phyloP scores from a whole-genome alignment of 352 stramenopile species.

The Pseudoperonospora humuli region DNA sequence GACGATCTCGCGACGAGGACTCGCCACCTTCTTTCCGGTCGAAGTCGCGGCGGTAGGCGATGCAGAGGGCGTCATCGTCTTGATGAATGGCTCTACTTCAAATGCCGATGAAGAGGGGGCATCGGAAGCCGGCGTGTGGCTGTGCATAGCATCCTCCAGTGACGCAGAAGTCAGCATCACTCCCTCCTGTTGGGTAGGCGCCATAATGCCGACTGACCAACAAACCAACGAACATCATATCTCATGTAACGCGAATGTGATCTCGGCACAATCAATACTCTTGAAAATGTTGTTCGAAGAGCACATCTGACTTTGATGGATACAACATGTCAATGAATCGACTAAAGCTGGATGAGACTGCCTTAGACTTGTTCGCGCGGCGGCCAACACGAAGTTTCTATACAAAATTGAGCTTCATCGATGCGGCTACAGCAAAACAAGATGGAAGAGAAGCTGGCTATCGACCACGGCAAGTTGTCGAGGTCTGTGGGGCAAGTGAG shows the following conservation, averaged over 20 bases:
- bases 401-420: slow-evolving; percentile 47
- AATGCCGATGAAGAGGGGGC: not conserved
- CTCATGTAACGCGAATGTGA: slow-evolving; percentile 7
- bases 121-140: slow-evolving; percentile 1
- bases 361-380: slow-evolving; percentile 66
- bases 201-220: slow-evolving; percentile 27
- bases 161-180: slow-evolving; percentile 8
- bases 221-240: not conserved
- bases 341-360: slow-evolving; percentile 46
- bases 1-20: slow-evolving; percentile 1
- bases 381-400: slow-evolving; percentile 40
- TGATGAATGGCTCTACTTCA: not conserved
- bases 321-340: too few species aligned
- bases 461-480: slow-evolving; percentile 50
- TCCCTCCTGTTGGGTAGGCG: slow-evolving; percentile 20
- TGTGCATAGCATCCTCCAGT: slow-evolving; percentile 3
- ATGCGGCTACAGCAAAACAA: slow-evolving; percentile 27
- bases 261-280: too few species aligned
- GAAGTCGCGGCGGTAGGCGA: slow-evolving; percentile 19
- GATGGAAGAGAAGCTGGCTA: slow-evolving; percentile 25
- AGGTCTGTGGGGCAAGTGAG: slow-evolving; percentile 39
- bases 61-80: slow-evolving; percentile 4
- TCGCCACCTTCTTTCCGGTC: slow-evolving; percentile 3
- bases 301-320: too few species aligned
- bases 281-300: too few species aligned